Percentiles rank a stretch among this genome's conserved stretches.
These are phyloP conservation scores for Pseudogymnoascus sp. DNA, from an alignment of 2,329 filamentous ascomycete species.

Conservation along the genomic window DNA sequence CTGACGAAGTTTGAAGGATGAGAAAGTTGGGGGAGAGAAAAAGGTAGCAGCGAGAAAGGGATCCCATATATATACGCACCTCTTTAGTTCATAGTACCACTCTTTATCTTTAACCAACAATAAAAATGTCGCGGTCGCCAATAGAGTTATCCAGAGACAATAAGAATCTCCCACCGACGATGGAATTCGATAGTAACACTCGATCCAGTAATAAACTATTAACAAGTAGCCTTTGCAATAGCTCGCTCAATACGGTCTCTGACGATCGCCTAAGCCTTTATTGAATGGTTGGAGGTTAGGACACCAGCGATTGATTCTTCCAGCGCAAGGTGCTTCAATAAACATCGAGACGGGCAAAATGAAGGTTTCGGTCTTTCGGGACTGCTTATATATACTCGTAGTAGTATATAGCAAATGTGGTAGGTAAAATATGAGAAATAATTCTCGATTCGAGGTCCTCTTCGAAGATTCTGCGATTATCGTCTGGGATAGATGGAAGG, in stretches of 20 bases:
- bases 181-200: not conserved
- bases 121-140: not conserved
- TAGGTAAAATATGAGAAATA: not conserved
- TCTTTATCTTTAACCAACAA: not conserved
- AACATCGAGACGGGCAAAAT: constrained; percentile 1
- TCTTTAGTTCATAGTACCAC: not conserved
- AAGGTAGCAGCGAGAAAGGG: not conserved
- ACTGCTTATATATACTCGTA: not conserved
- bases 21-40: not conserved
- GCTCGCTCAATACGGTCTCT: not conserved
- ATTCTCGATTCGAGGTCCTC: not conserved
- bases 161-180: not conserved
- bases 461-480: constrained; percentile 5
- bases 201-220: not conserved
- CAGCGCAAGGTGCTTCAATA: not conserved
- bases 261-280: not conserved
- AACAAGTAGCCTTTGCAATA: not conserved
- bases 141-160: not conserved
- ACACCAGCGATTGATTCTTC: not conserved
- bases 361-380: not conserved
- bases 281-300: not conserved
- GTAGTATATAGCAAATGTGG: not conserved
- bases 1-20: not conserved
- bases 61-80: not conserved
- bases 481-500: not conserved